Evolutionary conservation across 179 eudicot genomes (phyloP), one percentile per base, ranked within the genome.

Genomic region (Dionaea muscipula): DNA sequence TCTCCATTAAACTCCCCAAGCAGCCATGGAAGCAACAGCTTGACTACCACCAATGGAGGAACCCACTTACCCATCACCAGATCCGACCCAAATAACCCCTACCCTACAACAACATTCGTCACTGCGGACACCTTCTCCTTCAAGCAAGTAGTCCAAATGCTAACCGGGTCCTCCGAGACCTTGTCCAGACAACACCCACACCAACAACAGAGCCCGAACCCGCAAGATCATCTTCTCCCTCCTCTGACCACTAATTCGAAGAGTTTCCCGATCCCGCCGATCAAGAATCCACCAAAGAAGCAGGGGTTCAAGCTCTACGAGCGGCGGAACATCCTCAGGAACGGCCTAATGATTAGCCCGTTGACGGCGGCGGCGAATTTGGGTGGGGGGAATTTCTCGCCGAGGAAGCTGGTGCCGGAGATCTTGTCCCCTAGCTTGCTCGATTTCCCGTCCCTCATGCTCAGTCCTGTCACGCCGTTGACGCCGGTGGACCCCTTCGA

Each of bases 111-210:
- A 18, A 81, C 84, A 53, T 81, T 81, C 53, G 84, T 81, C 56
- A 83, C 80, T 31, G 87, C 87, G 0, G 80, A 78, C 69, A 57
- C 84, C 33, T 31, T 63, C 40, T 53, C 71, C 38, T 81, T 81
- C 76, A 81, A 81, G 49, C 84, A 78, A 46, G 87, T 81, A 0
- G 87, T 81, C 26, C 87, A 81, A 47, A 68, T 79, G 79, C 81
- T 81, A 18, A 81, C 87, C 45, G 87, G 87, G 15, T 73, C 83
- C 16, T 50, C 78, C 4, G 67, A 64, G n/a, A 56, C 67, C 23
- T 39, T 38, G 15, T 21, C 50, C 23, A 21, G 35, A 58, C 59
- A 39, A 67, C 72, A 21, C 1, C 50, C 20, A 21, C 31, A 25
- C 68, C 33, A 59, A 55, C 39, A 37, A 45, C 41, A 24, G 25